Evolutionary conservation across 306 rosid species (phyloP).

Genomic region (Cucurbita ficifolia): DNA sequence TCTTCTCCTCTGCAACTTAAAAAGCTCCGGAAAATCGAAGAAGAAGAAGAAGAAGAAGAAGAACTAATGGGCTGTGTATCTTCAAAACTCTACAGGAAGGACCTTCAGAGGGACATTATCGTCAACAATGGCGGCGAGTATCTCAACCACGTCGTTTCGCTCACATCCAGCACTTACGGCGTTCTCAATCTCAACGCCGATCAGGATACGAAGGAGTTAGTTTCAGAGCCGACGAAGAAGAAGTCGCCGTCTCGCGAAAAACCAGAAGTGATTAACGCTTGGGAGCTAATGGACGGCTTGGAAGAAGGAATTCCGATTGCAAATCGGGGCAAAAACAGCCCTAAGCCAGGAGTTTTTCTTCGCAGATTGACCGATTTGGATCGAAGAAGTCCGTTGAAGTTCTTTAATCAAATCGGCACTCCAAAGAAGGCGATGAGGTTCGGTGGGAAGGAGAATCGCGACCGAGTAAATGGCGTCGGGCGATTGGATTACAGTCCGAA

Average conservation of each 20-base stretch:
- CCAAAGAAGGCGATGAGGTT: constrained; percentile 37
- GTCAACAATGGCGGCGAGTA: constrained; percentile 41
- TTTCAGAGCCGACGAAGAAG: constrained; percentile 19
- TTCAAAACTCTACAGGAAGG: constrained; percentile 50
- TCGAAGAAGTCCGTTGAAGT: constrained; percentile 50
- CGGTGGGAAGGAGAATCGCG: constrained; percentile 65
- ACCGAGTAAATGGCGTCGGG: constrained; percentile 20
- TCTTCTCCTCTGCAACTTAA: constrained; percentile 9
- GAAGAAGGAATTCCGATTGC: constrained; percentile 60
- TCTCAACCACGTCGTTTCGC: constrained; percentile 68
- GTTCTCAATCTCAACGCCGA: constrained; percentile 52
- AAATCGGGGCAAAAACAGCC: constrained; percentile 45
- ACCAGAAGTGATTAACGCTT: constrained; percentile 61
- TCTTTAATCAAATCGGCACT: constrained; percentile 57
- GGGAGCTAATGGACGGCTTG: constrained; percentile 97
- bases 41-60: constrained; percentile 1
- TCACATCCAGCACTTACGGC: constrained; percentile 74
- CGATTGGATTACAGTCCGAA: constrained; percentile 63
- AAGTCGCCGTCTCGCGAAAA: constrained; percentile 22
- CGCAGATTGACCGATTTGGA: constrained; percentile 50
- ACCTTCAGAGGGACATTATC: constrained; percentile 27
- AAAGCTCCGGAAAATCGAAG: neutral
- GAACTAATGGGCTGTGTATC: constrained; percentile 86
- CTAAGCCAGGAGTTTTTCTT: constrained; percentile 41
- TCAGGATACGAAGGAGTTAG: constrained; percentile 11